A percentile compares a stretch with the other conserved stretches of the same genome.
Evolutionary conservation across 345 rosid genomes (phyloP).

Genomic region (Arabidopsis thaliana): DNA sequence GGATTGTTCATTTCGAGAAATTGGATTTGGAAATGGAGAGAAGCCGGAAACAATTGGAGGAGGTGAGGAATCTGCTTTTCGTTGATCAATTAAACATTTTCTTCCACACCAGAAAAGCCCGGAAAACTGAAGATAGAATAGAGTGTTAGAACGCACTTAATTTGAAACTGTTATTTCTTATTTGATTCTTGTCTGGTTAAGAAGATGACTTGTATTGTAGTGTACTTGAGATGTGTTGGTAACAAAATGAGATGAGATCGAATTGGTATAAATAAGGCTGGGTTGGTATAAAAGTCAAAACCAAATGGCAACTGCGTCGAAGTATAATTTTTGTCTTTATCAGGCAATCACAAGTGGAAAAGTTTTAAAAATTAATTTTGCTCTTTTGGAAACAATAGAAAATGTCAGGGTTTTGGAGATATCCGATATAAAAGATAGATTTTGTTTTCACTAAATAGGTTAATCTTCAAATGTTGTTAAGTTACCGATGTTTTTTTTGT

Average conservation of each 20-base stretch:
- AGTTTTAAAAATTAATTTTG: too few relatives aligned
- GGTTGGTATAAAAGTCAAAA: not conserved
- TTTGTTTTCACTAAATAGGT: too few relatives aligned
- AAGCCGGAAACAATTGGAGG: conserved; percentile 80
- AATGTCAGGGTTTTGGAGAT: too few relatives aligned
- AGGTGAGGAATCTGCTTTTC: conserved; percentile 73
- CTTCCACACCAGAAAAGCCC: conserved; percentile 54
- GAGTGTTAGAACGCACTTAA: conserved; percentile 39
- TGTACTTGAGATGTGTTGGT: conserved; percentile 9
- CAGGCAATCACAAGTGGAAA: too few relatives aligned
- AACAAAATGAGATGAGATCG: conserved; percentile 10
- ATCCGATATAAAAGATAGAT: too few relatives aligned
- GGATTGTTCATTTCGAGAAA: conserved; percentile 70
- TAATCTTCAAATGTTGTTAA: too few relatives aligned
- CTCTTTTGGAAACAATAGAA: too few relatives aligned
- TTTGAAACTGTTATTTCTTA: conserved; percentile 1
- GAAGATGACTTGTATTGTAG: conserved; percentile 13
- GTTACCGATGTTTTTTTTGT: too few relatives aligned
- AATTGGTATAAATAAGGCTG: not conserved
- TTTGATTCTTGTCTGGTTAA: not conserved
- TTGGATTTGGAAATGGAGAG: conserved; percentile 83
- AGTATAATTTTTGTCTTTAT: not conserved
- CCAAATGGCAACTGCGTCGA: not conserved
- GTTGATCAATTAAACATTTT: conserved; percentile 75
- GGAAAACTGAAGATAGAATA: conserved; percentile 46